These are phyloP conservation scores for Daldinia sp. DNA, from an alignment of 2,329 filamentous ascomycete species.

Conservation along the genomic window DNA sequence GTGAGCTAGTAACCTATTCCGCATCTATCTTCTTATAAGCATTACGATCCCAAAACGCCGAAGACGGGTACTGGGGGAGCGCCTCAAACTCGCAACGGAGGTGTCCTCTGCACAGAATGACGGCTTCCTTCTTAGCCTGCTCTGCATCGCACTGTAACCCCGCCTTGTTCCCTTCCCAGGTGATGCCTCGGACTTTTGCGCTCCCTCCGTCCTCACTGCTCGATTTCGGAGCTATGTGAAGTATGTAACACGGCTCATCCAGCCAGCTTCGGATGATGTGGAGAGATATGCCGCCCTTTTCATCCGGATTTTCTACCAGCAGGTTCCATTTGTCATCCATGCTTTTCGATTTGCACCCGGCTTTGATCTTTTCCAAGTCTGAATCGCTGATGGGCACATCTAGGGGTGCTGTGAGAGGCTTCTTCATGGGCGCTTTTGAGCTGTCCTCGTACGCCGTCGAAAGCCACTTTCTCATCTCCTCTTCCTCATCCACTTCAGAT, in stretches of 20 bases:
- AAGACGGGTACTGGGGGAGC: slow-evolving; percentile 29
- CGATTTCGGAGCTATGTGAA: slow-evolving; percentile 17
- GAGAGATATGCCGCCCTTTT: slow-evolving; percentile 30
- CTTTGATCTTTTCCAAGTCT: slow-evolving; percentile 37
- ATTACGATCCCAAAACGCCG: slow-evolving; percentile 24
- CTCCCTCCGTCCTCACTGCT: slow-evolving; percentile 11
- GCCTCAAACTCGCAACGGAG: slow-evolving; percentile 30
- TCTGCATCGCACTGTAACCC: slow-evolving; percentile 27
- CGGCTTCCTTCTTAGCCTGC: slow-evolving; percentile 35
- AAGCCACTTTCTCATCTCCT: background rate
- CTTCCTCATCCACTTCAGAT: background rate
- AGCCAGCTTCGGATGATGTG: slow-evolving; percentile 32
- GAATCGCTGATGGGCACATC: slow-evolving; percentile 33
- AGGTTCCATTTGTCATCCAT: slow-evolving; percentile 37
- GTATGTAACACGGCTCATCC: slow-evolving; percentile 27
- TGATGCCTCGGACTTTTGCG: slow-evolving; percentile 33
- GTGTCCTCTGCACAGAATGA: slow-evolving; percentile 25
- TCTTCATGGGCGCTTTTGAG: slow-evolving; percentile 24
- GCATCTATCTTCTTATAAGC: slow-evolving; percentile 1
- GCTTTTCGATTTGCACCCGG: slow-evolving; percentile 26
- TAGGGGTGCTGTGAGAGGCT: slow-evolving; percentile 31
- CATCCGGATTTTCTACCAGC: slow-evolving; percentile 21
- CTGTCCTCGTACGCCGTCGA: background rate
- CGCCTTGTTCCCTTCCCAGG: slow-evolving; percentile 35
- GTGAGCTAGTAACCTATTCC: background rate